Evolutionary conservation across 1,284 basidiomycete genomes (phyloP).

Genomic region (Athelia psychrophila): DNA sequence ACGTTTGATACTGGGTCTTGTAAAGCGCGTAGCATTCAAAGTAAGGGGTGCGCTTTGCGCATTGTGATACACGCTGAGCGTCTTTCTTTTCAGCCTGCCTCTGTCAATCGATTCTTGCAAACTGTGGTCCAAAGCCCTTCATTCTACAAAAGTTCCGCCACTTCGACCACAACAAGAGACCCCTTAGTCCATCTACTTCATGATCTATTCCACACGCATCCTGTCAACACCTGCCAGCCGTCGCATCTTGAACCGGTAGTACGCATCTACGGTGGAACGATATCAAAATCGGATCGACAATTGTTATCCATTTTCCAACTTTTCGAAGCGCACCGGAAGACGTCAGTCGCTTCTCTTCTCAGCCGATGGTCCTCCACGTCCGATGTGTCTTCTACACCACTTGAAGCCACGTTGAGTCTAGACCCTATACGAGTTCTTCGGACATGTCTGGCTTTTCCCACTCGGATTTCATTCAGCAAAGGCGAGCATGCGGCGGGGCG

Average conservation of each 20-base stretch:
- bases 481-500: slow-evolving; percentile 21
- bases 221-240: slow-evolving; percentile 79
- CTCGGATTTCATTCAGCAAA: slow-evolving; percentile 45
- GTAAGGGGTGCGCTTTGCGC: slow-evolving; percentile 31
- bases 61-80: slow-evolving; percentile 4
- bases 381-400: slow-evolving; percentile 40
- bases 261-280: slow-evolving; percentile 70
- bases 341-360: slow-evolving; percentile 62
- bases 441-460: slow-evolving; percentile 74
- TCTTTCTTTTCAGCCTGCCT: slow-evolving; percentile 40
- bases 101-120: slow-evolving; percentile 64
- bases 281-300: slow-evolving; percentile 59
- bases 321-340: slow-evolving; percentile 73
- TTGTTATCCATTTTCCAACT: slow-evolving; percentile 75
- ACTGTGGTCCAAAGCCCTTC: slow-evolving; percentile 57
- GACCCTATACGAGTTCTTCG: slow-evolving; percentile 70
- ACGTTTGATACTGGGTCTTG: slow-evolving; percentile 44
- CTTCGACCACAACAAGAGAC: slow-evolving; percentile 32
- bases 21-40: slow-evolving; percentile 53
- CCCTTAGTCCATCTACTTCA: slow-evolving; percentile 55
- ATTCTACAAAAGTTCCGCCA: slow-evolving; percentile 45
- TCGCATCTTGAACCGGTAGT: slow-evolving; percentile 78
- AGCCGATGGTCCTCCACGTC: slow-evolving; percentile 55
- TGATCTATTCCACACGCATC: slow-evolving; percentile 70
- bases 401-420: slow-evolving; percentile 70